Evolutionary conservation across 257 asterid species (phyloP).

Genomic region (Fraxinus quadrangulata): DNA sequence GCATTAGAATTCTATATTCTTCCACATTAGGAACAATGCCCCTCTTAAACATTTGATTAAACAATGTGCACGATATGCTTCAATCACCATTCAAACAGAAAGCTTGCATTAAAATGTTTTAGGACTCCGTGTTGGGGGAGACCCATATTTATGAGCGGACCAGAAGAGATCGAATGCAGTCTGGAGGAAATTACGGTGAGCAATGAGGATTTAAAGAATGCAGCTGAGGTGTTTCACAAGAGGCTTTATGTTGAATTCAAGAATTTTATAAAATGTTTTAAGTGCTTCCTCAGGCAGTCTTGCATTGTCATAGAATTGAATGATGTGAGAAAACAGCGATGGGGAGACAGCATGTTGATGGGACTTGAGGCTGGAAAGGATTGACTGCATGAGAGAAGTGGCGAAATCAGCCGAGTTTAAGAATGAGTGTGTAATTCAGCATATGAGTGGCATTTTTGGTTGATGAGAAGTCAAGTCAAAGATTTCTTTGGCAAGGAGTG

Average conservation of each 20-base stretch:
- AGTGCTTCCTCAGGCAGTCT: conserved; percentile 70
- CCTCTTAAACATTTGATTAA: conserved; percentile 73
- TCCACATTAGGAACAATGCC: conserved; percentile 78
- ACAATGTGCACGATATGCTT: conserved; percentile 74
- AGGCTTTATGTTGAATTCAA: conserved; percentile 76
- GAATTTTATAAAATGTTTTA: conserved; percentile 71
- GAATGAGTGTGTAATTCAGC: conserved; percentile 64
- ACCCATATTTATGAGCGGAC: conserved; percentile 69
- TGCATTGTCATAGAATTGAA: conserved; percentile 74
- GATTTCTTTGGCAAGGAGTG: conserved; percentile 87
- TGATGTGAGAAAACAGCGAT: conserved; percentile 71
- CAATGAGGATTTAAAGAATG: conserved; percentile 72
- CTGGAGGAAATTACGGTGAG: conserved; percentile 48
- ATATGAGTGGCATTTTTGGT: conserved; percentile 64
- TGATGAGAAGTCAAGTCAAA: conserved; percentile 74
- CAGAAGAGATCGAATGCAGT: conserved; percentile 81
- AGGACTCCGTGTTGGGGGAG: conserved; percentile 61
- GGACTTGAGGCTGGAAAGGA: conserved; percentile 58
- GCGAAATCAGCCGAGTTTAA: conserved; percentile 72
- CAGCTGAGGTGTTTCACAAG: conserved; percentile 65
- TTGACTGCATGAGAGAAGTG: conserved; percentile 66
- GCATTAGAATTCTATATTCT: conserved; percentile 78
- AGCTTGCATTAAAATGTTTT: conserved; percentile 82
- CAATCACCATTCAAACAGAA: conserved; percentile 67
- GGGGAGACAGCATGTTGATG: conserved; percentile 55